Percentiles rank a stretch among this genome's conserved stretches.
These are phyloP conservation scores for Pythium myriotylum DNA, from an alignment of 352 stramenopile species.

Conservation along the genomic window DNA sequence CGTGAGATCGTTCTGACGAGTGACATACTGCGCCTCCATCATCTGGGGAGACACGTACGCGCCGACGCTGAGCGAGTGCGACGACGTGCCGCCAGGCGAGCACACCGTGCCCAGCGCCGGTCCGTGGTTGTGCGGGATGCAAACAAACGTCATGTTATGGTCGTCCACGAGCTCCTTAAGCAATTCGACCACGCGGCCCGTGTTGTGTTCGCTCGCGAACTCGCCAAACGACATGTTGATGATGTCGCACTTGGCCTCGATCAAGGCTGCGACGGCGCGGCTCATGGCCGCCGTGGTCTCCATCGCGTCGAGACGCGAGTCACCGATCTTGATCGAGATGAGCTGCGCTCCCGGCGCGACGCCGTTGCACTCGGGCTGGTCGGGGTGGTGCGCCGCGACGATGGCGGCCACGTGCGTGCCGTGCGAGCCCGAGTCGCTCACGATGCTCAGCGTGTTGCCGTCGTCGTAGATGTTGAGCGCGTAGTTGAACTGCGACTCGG, in stretches of 20 bases:
- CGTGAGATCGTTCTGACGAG: slow-evolving; percentile 58
- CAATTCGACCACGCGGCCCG: slow-evolving; percentile 86
- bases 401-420: slow-evolving; percentile 96
- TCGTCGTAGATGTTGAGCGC: slow-evolving; percentile 94
- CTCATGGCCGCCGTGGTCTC: slow-evolving; percentile 90
- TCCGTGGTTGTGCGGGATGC: slow-evolving; percentile 94
- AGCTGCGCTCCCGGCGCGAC: slow-evolving; percentile 93
- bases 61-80: slow-evolving; percentile 87
- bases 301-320: slow-evolving; percentile 91
- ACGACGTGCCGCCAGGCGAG: slow-evolving; percentile 86
- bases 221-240: slow-evolving; percentile 98
- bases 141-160: slow-evolving; percentile 93
- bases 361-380: slow-evolving; percentile 87
- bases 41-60: slow-evolving; percentile 94
- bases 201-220: slow-evolving; percentile 83
- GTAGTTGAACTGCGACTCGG: slow-evolving; percentile 92
- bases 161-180: slow-evolving; percentile 89
- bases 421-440: slow-evolving; percentile 91
- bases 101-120: slow-evolving; percentile 93
- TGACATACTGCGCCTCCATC: slow-evolving; percentile 91
- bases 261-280: slow-evolving; percentile 88
- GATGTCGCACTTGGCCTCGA: slow-evolving; percentile 85
- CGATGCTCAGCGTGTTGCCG: slow-evolving; percentile 90
- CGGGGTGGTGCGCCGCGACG: slow-evolving; percentile 83
- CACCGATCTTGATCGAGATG: slow-evolving; percentile 94